A percentile compares a stretch with the other conserved stretches of the same genome.
Evolutionary conservation across 2,329 filamentous ascomycete species (phyloP).

Genomic region (Phialemoniopsis sp.): DNA sequence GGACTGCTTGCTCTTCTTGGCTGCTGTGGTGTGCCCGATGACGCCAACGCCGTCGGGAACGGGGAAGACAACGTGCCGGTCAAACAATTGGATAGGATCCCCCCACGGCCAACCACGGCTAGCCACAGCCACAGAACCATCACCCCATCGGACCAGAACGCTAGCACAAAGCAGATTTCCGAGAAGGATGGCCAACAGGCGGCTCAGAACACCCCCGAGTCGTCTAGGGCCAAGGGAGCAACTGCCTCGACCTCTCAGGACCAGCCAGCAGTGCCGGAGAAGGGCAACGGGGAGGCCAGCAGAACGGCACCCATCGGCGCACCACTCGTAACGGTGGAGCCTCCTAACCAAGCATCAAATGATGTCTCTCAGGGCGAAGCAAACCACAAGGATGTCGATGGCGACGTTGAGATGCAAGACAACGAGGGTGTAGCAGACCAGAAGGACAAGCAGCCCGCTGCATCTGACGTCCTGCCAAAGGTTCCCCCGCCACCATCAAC

Average conservation of each 20-base stretch:
- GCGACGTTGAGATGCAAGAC: slow-evolving; percentile 67
- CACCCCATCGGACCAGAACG: slow-evolving; percentile 46
- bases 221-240: slow-evolving; percentile 35
- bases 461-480: slow-evolving; percentile 32
- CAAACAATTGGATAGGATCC: slow-evolving; percentile 55
- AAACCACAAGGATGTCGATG: slow-evolving; percentile 42
- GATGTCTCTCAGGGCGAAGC: slow-evolving; percentile 10
- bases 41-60: slow-evolving; percentile 47
- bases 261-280: slow-evolving; percentile 34
- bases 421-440: slow-evolving; percentile 48
- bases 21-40: slow-evolving; percentile 63
- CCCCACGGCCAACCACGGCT: slow-evolving; percentile 48
- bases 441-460: slow-evolving; percentile 30
- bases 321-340: slow-evolving; percentile 36
- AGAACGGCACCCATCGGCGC: slow-evolving; percentile 26
- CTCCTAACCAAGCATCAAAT: slow-evolving; percentile 20
- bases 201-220: slow-evolving; percentile 26
- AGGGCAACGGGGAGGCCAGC: slow-evolving; percentile 42
- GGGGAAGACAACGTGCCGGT: slow-evolving; percentile 47
- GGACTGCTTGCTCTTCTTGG: slow-evolving; percentile 58
- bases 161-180: slow-evolving; percentile 29
- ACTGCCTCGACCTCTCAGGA: slow-evolving; percentile 44
- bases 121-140: slow-evolving; percentile 48
- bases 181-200: slow-evolving; percentile 43
- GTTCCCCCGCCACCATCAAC: slow-evolving; percentile 43